Evolutionary conservation across 345 rosid species (phyloP).

Genomic region (Isatis tinctoria): DNA sequence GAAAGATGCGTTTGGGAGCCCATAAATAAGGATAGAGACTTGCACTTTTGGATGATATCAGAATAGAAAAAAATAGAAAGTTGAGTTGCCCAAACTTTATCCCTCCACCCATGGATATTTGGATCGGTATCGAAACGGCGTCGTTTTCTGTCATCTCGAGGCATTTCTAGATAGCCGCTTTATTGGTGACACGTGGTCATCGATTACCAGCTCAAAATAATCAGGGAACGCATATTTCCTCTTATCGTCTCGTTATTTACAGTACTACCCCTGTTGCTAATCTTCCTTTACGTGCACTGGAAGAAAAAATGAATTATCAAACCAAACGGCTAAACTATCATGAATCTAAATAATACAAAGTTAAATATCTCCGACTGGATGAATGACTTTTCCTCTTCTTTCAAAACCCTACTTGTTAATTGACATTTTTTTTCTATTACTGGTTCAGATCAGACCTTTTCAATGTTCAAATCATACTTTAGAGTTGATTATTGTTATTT

Average conservation of each 20-base stretch:
- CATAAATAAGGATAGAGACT: slow-evolving; percentile 23
- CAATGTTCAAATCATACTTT: neutral
- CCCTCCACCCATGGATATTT: slow-evolving; percentile 4
- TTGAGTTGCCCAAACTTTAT: slow-evolving; percentile 13
- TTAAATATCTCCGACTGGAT: neutral
- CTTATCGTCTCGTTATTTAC: slow-evolving; percentile 4
- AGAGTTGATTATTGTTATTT: neutral
- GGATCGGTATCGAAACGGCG: slow-evolving; percentile 12
- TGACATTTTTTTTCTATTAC: neutral
- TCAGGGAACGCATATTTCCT: neutral
- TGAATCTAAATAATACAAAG: neutral
- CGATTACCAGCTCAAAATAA: slow-evolving; percentile 1
- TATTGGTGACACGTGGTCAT: slow-evolving; percentile 10
- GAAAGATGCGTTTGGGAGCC: slow-evolving; percentile 23
- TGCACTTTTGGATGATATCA: slow-evolving; percentile 15
- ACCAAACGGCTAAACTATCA: neutral
- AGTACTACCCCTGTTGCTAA: neutral
- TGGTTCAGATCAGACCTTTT: neutral
- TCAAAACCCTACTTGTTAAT: neutral
- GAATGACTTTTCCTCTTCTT: slow-evolving; percentile 3
- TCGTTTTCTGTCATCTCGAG: slow-evolving; percentile 20
- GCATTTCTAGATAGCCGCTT: slow-evolving; percentile 7
- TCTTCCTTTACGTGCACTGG: slow-evolving; percentile 27
- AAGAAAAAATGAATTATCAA: slow-evolving; percentile 20
- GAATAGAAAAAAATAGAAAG: neutral